Evolutionary conservation across 257 asterid species (phyloP), one percentile per base, ranked within the genome.

Genomic region (Rehmannia glutinosa): DNA sequence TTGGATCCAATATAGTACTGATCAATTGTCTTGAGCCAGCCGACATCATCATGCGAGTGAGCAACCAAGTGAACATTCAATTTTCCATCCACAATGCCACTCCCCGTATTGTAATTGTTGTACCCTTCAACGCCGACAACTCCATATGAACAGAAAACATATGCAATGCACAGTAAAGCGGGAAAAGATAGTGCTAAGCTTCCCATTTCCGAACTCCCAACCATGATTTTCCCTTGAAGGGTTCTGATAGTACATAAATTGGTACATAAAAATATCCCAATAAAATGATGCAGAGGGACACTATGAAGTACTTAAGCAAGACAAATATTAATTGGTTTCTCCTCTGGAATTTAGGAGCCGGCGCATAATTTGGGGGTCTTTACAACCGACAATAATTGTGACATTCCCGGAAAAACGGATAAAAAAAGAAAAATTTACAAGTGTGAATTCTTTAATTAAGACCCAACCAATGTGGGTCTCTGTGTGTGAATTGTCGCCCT

Each of bases 1-100:
- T 91, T 91, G 27, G 96, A 83, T 62, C 96, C 98, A 80, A 85
- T 88, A 61, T 86, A 91, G 86, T 91, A 91, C 84, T 91, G 97
- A 82, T 88, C 97, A 76, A 91, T 1, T 0, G 96, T 91, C 78
- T 91, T 91, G 54, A 91, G 88, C 98, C 98, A 91, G 20, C 98
- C 98, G 62, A 91, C 96, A 70, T 91, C 98, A 69, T 91, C 95
- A 38, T 91, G 98, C 6, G 95, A 73, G 72, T 91, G 98, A 62
- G 98, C 78, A 77, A 89, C 98, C 82, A 91, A 81, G 65, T 91
- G 96, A 54, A 91, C 98, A 73, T 91, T 91, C 90, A 91, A 55
- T 76, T 86, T 91, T 24, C 87, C 87, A 59, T 76, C 86, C 50
- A 85, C 88, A 78, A 82, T 72, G 21, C 85, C 84, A 77, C 82